These are phyloP conservation scores for Coemansia sp. DNA, from an alignment of 192 early-diverging fungal species.

Conservation along the genomic window DNA sequence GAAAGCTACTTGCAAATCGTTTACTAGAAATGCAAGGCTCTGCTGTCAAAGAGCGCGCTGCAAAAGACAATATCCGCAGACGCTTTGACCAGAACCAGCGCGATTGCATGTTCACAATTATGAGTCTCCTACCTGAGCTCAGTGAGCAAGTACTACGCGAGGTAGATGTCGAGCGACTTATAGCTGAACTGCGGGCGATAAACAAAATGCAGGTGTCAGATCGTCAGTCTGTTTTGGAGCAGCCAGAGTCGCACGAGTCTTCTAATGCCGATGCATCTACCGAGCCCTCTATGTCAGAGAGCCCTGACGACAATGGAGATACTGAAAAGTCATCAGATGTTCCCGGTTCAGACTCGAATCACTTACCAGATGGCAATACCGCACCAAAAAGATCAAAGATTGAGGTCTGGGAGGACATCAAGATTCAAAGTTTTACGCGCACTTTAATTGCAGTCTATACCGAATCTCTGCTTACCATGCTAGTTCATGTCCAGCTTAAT, in stretches of 20 bases:
- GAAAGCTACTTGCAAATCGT: slow-evolving; percentile 71
- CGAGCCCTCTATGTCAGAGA: too few relatives aligned
- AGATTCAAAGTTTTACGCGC: slow-evolving; percentile 84
- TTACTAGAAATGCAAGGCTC: slow-evolving; percentile 71
- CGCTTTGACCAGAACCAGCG: slow-evolving; percentile 94
- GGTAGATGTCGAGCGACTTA: slow-evolving; percentile 73
- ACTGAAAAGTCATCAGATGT: background rate
- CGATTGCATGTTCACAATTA: slow-evolving; percentile 86
- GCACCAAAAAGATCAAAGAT: slow-evolving; percentile 57
- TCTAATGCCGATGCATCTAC: too few relatives aligned
- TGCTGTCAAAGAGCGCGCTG: slow-evolving; percentile 61
- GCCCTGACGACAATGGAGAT: background rate
- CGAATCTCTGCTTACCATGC: slow-evolving; percentile 78
- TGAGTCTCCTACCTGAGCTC: slow-evolving; percentile 77
- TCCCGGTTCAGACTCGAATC: background rate
- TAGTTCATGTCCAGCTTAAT: slow-evolving; percentile 87
- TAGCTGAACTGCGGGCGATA: slow-evolving; percentile 51
- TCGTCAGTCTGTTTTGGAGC: background rate
- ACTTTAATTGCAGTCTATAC: slow-evolving; percentile 84
- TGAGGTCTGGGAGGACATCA: slow-evolving; percentile 88
- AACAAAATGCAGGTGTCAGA: slow-evolving; percentile 12
- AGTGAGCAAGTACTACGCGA: slow-evolving; percentile 73
- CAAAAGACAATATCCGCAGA: slow-evolving; percentile 68
- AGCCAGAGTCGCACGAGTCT: background rate
- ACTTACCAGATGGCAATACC: background rate